phyloP scores from a whole-genome alignment of 2,329 filamentous ascomycete species.

The Claviceps spartinae region DNA sequence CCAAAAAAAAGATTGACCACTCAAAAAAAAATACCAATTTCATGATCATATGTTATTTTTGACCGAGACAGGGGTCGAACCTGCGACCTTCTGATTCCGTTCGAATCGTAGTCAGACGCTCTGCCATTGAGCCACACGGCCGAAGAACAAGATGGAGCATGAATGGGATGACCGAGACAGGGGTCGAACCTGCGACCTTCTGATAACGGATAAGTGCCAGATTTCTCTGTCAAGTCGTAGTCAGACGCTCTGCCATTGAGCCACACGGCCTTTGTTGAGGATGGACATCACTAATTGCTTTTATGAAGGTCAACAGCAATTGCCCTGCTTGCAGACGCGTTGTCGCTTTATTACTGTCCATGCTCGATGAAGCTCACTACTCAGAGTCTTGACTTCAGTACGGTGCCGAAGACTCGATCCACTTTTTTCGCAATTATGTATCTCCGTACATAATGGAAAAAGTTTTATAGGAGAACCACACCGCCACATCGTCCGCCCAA shows the following conservation, averaged over 20 bases:
- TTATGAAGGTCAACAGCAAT: no score
- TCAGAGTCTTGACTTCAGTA: no score
- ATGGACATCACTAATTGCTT: accelerated
- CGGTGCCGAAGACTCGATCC: no score
- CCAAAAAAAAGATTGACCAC: no score
- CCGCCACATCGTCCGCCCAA: no score
- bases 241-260: constrained; percentile 30
- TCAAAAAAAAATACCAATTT: neutral
- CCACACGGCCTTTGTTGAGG: constrained; percentile 16
- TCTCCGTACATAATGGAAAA: no score
- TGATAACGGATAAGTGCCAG: neutral
- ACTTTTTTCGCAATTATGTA: no score
- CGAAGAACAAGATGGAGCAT: no score
- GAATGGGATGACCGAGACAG: constrained; percentile 9
- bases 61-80: constrained; percentile 14
- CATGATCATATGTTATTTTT: neutral
- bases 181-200: constrained; percentile 15
- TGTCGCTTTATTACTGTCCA: no score
- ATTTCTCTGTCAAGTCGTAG: neutral
- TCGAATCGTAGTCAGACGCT: constrained; percentile 19
- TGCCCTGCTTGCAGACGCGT: no score
- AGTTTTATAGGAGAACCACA: no score
- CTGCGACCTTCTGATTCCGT: constrained; percentile 11
- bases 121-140: constrained; percentile 22
- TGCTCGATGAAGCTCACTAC: no score